phyloP scores from a whole-genome alignment of 331 rosid species.

The Stylosanthes scabra region DNA sequence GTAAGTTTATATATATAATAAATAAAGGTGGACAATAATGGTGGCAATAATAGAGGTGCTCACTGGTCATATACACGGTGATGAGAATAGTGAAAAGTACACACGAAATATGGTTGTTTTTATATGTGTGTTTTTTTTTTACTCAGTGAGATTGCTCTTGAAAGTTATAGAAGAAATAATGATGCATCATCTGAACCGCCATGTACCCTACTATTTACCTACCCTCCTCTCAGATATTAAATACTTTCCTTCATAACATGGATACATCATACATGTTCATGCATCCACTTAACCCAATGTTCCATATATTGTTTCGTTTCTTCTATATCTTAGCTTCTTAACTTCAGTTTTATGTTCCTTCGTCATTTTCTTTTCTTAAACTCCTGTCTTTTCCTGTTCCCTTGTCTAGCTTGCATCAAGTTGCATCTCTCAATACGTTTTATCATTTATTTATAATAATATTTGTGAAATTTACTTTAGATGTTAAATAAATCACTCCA shows the following conservation, averaged over 20 bases:
- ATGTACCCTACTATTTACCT: background rate
- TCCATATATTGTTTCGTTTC: slow-evolving; percentile 20
- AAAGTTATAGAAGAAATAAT: background rate
- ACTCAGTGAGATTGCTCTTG: background rate
- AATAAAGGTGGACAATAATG: background rate
- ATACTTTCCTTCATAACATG: slow-evolving; percentile 12
- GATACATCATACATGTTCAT: slow-evolving; percentile 17
- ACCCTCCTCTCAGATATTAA: slow-evolving; percentile 14
- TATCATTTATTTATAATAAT: slow-evolving; percentile 6
- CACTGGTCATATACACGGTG: background rate
- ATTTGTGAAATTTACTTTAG: no score
- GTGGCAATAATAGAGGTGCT: background rate
- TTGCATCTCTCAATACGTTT: slow-evolving; percentile 32
- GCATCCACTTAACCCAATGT: slow-evolving; percentile 19
- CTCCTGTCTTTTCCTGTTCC: slow-evolving; percentile 46
- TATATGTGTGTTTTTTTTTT: slow-evolving; percentile 2
- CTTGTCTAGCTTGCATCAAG: slow-evolving; percentile 42
- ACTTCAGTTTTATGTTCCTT: background rate
- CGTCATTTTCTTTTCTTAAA: slow-evolving; percentile 14
- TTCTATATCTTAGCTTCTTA: background rate
- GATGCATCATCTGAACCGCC: background rate
- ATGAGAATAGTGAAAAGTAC: slow-evolving; percentile 11
- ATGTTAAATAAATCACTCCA: no score
- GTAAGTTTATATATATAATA: background rate
- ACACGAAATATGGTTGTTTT: slow-evolving; percentile 13